Evolutionary conservation across 768 basidiomycete species (phyloP), one percentile per base, ranked within the genome.

Genomic region (Mycena galericulata): DNA sequence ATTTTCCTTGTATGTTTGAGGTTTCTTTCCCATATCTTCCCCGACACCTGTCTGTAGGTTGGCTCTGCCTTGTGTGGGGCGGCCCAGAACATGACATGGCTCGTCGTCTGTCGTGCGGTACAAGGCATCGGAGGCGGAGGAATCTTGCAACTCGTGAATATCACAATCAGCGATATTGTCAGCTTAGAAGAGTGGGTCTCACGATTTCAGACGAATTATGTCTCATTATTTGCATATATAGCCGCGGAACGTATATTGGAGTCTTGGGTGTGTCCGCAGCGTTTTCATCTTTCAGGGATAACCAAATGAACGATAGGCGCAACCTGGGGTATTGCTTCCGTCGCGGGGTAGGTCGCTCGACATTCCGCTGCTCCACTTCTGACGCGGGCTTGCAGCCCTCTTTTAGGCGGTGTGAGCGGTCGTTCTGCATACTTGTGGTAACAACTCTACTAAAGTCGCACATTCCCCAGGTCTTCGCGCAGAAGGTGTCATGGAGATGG

Each of bases 91-190:
- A 91, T 95, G 87, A 85, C 81, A 3, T 93, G 92, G 94, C 80
- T 96, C 18, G 89, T 94, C 34, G 83, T 92, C 0, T 87, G 86
- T 46, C 87, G 94, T 70, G 94, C 92, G 3, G 81, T 96, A 3
- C 94, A 95, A 75, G 94, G 94, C 11, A 89, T 95, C 34, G 94
- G 94, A 27, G 93, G 92, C 10, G 93, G 92, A 14, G 93, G 92
- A 6, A 90, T 94, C 66, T 81, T 94, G 18, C 92, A 92, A 74
- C 81, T 94, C 69, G 90, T n/a, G n/a, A 86, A 90, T 54, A 94
- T 95, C 72, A 92, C 88, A 2, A 89, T 94, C 47, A 88, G 91
- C 47, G 95, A 97, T 78, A 94, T 97, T 38, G 92, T 95, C 0
- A 88, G 94, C 0, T 79, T 97, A 40, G 82, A 89, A 80, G 90